Percentiles rank a stretch among this genome's conserved stretches.
Conservation (phyloP, 768 basidiomycete genomes). For the Lactarius sanguifluus region DNA sequence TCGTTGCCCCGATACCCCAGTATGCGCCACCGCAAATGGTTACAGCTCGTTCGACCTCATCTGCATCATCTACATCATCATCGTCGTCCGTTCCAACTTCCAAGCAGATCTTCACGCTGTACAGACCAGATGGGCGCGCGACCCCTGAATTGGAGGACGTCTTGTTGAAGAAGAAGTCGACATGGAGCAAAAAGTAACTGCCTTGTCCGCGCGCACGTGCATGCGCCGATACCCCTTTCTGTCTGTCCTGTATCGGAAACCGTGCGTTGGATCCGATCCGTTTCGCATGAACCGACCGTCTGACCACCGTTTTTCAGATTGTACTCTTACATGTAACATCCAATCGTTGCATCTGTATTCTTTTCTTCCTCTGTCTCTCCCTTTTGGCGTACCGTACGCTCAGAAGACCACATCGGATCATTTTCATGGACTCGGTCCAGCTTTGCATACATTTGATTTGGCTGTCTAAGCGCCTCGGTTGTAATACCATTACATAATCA, state of each 20-base stretch:
- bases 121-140: slow-evolving; percentile 48
- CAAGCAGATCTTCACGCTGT: slow-evolving; percentile 49
- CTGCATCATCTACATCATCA: slow-evolving; percentile 16
- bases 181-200: slow-evolving; percentile 29
- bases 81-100: slow-evolving; percentile 13
- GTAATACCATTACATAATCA: slow-evolving; percentile 17
- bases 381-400: neutral
- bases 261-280: slow-evolving; percentile 7
- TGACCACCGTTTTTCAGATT: slow-evolving; percentile 10
- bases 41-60: slow-evolving; percentile 13
- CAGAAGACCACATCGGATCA: slow-evolving; percentile 2
- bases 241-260: neutral
- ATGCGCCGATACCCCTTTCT: slow-evolving; percentile 1
- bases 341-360: slow-evolving; percentile 1
- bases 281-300: neutral
- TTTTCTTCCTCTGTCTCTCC: neutral
- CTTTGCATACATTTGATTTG: slow-evolving; percentile 8
- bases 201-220: slow-evolving; percentile 1
- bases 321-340: neutral
- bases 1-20: slow-evolving; percentile 17
- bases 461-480: neutral
- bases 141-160: slow-evolving; percentile 56
- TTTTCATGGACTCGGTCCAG: slow-evolving; percentile 3
- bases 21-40: slow-evolving; percentile 12
- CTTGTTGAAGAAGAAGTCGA: slow-evolving; percentile 40